Evolutionary conservation across 1,284 basidiomycete species (phyloP), one percentile per base, ranked within the genome.

Genomic region (Inonotus hispidus): DNA sequence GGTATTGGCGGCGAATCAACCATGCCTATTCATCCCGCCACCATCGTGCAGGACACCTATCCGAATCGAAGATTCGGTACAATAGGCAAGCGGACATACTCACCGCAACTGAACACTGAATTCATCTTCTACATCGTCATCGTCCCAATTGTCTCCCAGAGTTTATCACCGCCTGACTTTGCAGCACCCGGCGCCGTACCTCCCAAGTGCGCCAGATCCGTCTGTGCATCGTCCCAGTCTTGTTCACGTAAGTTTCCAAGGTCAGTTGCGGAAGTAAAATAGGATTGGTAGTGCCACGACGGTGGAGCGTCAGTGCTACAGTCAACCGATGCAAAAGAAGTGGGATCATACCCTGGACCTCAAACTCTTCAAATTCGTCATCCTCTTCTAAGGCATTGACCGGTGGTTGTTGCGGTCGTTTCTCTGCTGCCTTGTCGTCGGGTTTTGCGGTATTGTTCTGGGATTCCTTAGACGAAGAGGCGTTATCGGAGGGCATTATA

Each of bases 131-230:
- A 97, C 88, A 74, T 98, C 95, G 75, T 99, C 96, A 70, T 99
- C 96, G 70, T 99, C 96, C 96, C 96, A 99, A 73, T 98, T 98
- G 70, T 98, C 96, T 79, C 95, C 96, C 96, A 99, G 35, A 98
- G 79, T 71, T 95, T 92, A 72, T 92, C 84, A 11, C 87, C 87
- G 43, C 83, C 84, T 25, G 87, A 85, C 70, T 85, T 88, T 11
- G 88, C 86, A 23, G 79, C 83, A 2, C 86, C 88, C 2, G 87
- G 88, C 21, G 83, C 81, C 13, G 82, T 77, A n/a, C 87, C 86
- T 58, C 81, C 82, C 47, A 92, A 74, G 71, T 92, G 88, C 6
- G 88, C 87, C 27, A 93, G 73, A 70, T 91, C 86, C 3, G 92
- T 92, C 67, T 92, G 81, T 0, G 87, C 84, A 68, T 93, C 89